Evolutionary conservation across 176 grass and related monocot species (phyloP), one percentile per base, ranked within the genome.

Genomic region (Coix lacrymajobi): DNA sequence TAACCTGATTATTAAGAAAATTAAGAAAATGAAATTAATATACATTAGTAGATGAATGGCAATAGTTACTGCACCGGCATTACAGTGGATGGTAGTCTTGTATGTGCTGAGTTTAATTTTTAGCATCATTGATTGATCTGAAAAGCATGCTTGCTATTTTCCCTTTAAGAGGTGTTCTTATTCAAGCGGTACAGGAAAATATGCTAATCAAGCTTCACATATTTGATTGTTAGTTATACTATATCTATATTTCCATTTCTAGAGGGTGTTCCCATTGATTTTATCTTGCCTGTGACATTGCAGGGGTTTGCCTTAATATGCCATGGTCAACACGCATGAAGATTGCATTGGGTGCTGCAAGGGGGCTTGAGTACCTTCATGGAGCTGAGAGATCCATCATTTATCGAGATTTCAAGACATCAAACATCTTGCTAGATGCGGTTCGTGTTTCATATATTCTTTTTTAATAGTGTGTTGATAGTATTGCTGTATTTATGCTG

Each of bases 371-470:
- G 60, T 98, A 93, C 68, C 92, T 98, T 88, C 96, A 98, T 3
- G 77, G 90, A 87, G 87, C 91, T 15, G 93, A 93, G 88, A 86
- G 91, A 86, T 94, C 96, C 46, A 95, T 98, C 58, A 98, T 98
- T 54, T 98, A 98, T 90, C 91, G 96, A 69, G 96, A 98, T 86
- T 98, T 98, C 87, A 98, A 98, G 80, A 93, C 96, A 43, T 98
- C 96, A 69, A 98, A 98, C 64, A 98, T 98, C 76, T 93, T 98
- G 85, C 79, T 98, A 73, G 92, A 98, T 56, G 85, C 91, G 82
- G 96, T 98, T 71, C 3, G 92, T 91, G 77, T 68, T 65, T 79
- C 34, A 66, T 73, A 52, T 83, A 16, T 58, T 79, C 66, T 22
- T 60, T 46, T 46, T 31, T 77, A 20, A 25, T 24, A 36, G 48